A percentile compares a stretch with the other conserved stretches of the same genome.
Conservation (phyloP, 495 filamentous ascomycete species). For the Mycothermus thermophilus region DNA sequence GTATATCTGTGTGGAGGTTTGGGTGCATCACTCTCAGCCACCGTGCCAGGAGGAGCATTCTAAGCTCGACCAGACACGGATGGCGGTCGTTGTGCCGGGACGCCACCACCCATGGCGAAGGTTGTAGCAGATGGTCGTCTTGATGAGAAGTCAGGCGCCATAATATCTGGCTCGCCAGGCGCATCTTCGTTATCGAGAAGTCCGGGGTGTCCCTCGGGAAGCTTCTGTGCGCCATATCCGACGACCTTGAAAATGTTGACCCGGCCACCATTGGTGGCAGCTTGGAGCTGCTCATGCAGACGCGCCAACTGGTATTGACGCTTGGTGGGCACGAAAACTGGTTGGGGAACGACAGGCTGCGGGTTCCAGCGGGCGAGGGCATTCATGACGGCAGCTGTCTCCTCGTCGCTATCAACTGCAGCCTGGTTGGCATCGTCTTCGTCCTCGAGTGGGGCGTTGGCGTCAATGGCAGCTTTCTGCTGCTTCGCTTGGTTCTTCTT, state of each 20-base stretch:
- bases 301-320: constrained; percentile 69
- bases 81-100: constrained; percentile 25
- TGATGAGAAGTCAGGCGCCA: too few relatives aligned
- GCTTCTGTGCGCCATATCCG: constrained; percentile 31
- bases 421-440: constrained; percentile 61
- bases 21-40: too few relatives aligned
- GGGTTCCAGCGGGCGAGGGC: constrained; percentile 64
- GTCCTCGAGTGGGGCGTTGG: constrained; percentile 81
- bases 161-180: constrained; percentile 33
- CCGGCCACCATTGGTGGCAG: constrained; percentile 48
- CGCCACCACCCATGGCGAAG: too few relatives aligned
- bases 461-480: constrained; percentile 88
- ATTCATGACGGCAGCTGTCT: constrained; percentile 75
- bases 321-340: constrained; percentile 50
- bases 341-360: constrained; percentile 51
- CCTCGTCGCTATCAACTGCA: constrained; percentile 84
- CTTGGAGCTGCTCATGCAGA: constrained; percentile 75
- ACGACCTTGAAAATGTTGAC: constrained; percentile 43
- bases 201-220: constrained; percentile 30
- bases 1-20: too few relatives aligned
- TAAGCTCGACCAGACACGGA: constrained; percentile 32
- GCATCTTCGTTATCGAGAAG: constrained; percentile 30
- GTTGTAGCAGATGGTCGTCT: too few relatives aligned
- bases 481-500: constrained; percentile 98
- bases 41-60: too few relatives aligned